These are phyloP conservation scores for Deuterostichococcus epilithicus DNA, from an alignment of 139 green algal genomes.

Conservation along the genomic window DNA sequence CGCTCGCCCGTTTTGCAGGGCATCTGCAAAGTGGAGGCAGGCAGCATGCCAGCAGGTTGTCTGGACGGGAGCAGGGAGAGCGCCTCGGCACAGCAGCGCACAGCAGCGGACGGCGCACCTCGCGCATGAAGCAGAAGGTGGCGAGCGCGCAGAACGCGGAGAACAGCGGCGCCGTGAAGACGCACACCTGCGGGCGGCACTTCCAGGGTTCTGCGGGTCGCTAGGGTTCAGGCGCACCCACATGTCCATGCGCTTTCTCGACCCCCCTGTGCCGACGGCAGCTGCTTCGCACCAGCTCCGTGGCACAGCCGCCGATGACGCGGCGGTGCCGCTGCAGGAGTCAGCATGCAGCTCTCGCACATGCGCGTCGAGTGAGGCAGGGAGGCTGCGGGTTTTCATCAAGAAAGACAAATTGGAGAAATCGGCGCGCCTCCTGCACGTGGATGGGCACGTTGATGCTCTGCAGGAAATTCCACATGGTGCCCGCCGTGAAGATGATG, in stretches of 20 bases:
- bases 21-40: no score
- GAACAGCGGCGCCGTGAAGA: conserved; percentile 94
- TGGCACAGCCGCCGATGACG: no score
- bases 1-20: no score
- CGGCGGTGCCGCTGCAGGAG: no score
- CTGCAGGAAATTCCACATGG: conserved; percentile 85
- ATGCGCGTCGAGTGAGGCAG: no score
- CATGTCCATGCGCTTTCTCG: no score
- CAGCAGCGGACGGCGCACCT: conserved; percentile 41
- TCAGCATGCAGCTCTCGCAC: no score
- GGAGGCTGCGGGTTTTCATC: no score
- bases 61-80: conserved; percentile 38
- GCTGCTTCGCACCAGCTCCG: no score
- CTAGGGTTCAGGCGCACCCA: background rate
- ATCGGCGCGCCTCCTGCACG: conserved; percentile 84
- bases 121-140: conserved; percentile 81
- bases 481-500: conserved; percentile 87
- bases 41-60: background rate
- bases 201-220: background rate
- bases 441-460: conserved; percentile 86
- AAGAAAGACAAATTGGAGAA: no score
- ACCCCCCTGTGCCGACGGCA: no score
- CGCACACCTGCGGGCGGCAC: conserved; percentile 72
- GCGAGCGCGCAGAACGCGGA: conserved; percentile 78
- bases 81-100: conserved; percentile 33